A percentile compares a stretch with the other conserved stretches of the same genome.
Evolutionary conservation across 495 filamentous ascomycete genomes (phyloP).

Genomic region (Talaromyces thailandensis): DNA sequence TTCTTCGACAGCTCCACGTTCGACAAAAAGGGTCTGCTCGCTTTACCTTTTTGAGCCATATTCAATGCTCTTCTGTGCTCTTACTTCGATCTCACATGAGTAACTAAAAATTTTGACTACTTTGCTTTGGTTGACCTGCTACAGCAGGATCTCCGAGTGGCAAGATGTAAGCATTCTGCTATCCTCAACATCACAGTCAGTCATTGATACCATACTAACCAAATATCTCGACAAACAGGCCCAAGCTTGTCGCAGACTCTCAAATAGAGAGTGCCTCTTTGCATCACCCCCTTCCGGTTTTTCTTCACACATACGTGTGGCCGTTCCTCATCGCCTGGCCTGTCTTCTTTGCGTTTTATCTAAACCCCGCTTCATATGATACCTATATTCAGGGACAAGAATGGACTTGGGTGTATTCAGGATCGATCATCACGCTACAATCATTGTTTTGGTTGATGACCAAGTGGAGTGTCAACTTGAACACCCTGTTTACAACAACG

Average conservation of each 20-base stretch:
- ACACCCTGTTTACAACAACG: slow-evolving; percentile 70
- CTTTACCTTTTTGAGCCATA: background rate
- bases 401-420: slow-evolving; percentile 95
- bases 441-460: slow-evolving; percentile 90
- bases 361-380: slow-evolving; percentile 74
- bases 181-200: background rate
- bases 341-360: slow-evolving; percentile 76
- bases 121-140: slow-evolving; percentile 4
- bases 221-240: slow-evolving; percentile 22
- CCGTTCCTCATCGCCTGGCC: slow-evolving; percentile 90
- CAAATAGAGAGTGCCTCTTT: slow-evolving; percentile 84
- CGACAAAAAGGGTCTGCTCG: background rate
- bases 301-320: slow-evolving; percentile 82
- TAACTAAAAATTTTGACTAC: slow-evolving; percentile 10
- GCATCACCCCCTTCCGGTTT: slow-evolving; percentile 75
- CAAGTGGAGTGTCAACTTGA: slow-evolving; percentile 89
- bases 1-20: slow-evolving; percentile 22
- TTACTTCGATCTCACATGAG: slow-evolving; percentile 20
- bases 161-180: slow-evolving; percentile 8
- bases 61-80: background rate
- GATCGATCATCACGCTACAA: slow-evolving; percentile 78
- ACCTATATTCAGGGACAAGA: slow-evolving; percentile 80
- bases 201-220: background rate
- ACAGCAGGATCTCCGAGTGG: slow-evolving; percentile 4
- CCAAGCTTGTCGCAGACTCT: slow-evolving; percentile 79